A percentile compares a stretch with the other conserved stretches of the same genome.
Conservation (phyloP, 1,284 basidiomycete genomes). For the Meripilus lineatus region DNA sequence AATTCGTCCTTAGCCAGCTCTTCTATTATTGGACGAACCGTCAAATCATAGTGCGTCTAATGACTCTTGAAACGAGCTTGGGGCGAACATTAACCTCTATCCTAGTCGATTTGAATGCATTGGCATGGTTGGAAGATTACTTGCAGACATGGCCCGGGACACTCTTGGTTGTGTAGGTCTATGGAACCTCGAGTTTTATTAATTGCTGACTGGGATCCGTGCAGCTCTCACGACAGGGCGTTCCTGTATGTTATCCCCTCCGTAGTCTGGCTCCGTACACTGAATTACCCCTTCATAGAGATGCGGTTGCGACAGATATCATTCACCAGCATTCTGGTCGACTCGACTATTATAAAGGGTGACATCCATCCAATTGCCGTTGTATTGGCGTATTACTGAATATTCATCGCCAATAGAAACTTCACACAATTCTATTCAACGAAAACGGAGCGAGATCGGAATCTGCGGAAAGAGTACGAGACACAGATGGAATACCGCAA, state of each 20-base stretch:
- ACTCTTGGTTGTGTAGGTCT: slow-evolving; percentile 83
- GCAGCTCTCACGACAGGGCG: slow-evolving; percentile 93
- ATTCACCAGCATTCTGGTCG: slow-evolving; percentile 95
- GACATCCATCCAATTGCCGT: slow-evolving; percentile 11
- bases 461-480: slow-evolving; percentile 92
- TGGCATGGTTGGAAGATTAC: slow-evolving; percentile 92
- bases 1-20: slow-evolving; percentile 49
- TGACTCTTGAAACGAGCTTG: neutral
- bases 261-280: neutral
- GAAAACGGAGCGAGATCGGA: slow-evolving; percentile 90
- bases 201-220: slow-evolving; percentile 4
- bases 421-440: slow-evolving; percentile 99
- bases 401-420: slow-evolving; percentile 57
- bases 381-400: neutral
- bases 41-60: slow-evolving; percentile 84
- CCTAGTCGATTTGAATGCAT: slow-evolving; percentile 73
- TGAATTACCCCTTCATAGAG: slow-evolving; percentile 38
- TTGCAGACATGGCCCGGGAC: slow-evolving; percentile 96
- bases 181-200: neutral
- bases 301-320: slow-evolving; percentile 94
- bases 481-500: slow-evolving; percentile 93
- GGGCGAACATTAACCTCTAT: neutral
- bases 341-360: slow-evolving; percentile 93
- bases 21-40: slow-evolving; percentile 91
- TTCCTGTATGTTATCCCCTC: slow-evolving; percentile 66